phyloP scores from a whole-genome alignment of 176 grass and related monocot species.

The bread wheat (Triticum aestivum) region IWGSC_CS_RefSeq_v2.1 NC_057814.1:215464593-215465092 shows the following conservation, averaged over 20 bases:
- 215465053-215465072: neutral
- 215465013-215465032: neutral
- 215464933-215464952: constrained; percentile 20
- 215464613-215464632: neutral
- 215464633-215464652: constrained; percentile 1
- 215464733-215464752: neutral
- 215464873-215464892: neutral
- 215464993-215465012: neutral
- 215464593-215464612: neutral
- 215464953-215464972: neutral
- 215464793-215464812: neutral
- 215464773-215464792: neutral
- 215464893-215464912: too few relatives aligned
- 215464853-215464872: neutral
- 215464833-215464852: neutral
- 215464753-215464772: neutral
- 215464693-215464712: neutral
- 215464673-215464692: neutral
- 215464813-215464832: neutral
- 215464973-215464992: neutral
- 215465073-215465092: neutral
- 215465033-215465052: neutral
- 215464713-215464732: neutral
- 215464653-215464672: neutral
- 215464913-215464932: constrained; percentile 25